Conservation (phyloP, 2,329 filamentous ascomycete species). For the Botryotinia convoluta region DNA sequence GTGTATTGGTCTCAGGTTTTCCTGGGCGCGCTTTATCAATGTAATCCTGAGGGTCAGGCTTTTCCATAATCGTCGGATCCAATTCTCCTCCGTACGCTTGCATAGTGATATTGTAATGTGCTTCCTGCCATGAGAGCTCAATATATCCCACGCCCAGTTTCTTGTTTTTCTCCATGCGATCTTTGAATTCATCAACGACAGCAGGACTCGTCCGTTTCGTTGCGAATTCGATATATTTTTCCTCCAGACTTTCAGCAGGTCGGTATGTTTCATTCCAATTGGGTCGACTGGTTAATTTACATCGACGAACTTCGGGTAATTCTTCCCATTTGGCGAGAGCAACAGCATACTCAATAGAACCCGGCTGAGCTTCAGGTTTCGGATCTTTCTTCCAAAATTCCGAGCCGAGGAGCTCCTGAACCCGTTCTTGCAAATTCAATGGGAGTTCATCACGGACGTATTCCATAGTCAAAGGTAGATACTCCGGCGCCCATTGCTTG, state of each 20-base stretch:
- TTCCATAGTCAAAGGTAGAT: neutral
- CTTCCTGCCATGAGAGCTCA: conserved; percentile 8
- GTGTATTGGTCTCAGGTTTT: neutral
- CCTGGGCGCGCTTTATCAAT: neutral
- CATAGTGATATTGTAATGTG: neutral
- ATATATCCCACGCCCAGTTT: conserved; percentile 2
- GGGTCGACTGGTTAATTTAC: neutral
- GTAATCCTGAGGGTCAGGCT: neutral
- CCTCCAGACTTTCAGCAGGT: neutral
- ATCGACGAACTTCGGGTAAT: neutral
- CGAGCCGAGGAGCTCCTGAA: neutral
- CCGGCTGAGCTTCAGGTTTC: neutral
- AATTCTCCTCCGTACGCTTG: neutral
- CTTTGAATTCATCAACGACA: neutral
- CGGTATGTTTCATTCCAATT: neutral
- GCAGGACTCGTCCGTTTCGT: neutral
- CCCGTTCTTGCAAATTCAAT: neutral
- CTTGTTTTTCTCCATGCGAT: neutral
- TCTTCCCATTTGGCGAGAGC: neutral
- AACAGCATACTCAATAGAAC: conserved; percentile 1
- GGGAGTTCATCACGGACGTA: neutral
- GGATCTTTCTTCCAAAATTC: neutral
- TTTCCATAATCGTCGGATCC: neutral
- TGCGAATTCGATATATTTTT: neutral
- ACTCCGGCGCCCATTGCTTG: conserved; percentile 3